phyloP scores from a whole-genome alignment of 192 early-diverging fungal species.

The Oehlia diaphana region DNA sequence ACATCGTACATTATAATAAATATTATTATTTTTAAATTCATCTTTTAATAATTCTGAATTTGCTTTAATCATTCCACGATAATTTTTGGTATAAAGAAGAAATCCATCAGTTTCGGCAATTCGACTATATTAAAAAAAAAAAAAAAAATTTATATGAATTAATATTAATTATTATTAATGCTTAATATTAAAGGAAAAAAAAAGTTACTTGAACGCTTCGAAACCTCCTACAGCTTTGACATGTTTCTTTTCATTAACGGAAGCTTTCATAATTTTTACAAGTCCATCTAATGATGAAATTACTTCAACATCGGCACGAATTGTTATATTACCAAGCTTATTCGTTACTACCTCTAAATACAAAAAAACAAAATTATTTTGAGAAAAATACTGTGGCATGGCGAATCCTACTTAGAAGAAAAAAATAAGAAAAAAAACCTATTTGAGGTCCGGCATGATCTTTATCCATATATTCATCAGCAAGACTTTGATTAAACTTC shows the following conservation, averaged over 20 bases:
- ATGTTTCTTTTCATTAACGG: background rate
- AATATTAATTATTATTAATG: background rate
- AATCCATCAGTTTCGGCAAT: background rate
- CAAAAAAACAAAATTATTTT: background rate
- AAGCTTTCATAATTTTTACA: background rate
- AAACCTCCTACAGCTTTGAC: conserved; percentile 15
- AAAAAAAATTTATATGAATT: background rate
- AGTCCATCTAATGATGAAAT: background rate
- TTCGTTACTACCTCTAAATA: background rate
- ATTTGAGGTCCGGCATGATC: background rate
- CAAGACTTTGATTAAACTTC: background rate
- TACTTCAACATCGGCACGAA: background rate
- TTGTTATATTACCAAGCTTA: background rate
- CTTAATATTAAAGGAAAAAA: too few relatives aligned
- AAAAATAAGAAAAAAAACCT: background rate
- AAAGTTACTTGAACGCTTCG: conserved; percentile 1
- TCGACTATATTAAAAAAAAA: background rate
- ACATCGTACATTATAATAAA: conserved; percentile 11
- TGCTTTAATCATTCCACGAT: background rate
- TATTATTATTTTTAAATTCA: background rate
- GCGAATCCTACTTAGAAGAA: background rate
- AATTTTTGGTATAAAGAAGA: background rate
- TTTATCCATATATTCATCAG: background rate
- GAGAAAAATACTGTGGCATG: background rate
- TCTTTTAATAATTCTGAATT: background rate